Conservation (phyloP, 345 rosid species). For the Acer campestre region DNA sequence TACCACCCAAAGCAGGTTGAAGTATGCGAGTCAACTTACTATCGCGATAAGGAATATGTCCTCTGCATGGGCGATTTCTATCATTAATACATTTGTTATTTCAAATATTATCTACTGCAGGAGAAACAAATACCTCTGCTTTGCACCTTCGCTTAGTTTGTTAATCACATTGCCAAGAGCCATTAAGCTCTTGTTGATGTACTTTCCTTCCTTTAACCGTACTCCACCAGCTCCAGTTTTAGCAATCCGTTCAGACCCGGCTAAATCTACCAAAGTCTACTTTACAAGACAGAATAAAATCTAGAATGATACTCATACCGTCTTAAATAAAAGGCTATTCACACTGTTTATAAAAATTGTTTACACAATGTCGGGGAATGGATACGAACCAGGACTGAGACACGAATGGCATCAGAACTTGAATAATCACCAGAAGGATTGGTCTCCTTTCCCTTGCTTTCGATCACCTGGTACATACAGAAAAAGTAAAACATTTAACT, state of each 20-base stretch:
- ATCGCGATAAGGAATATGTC: slow-evolving; percentile 96
- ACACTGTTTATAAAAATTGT: background rate
- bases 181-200: slow-evolving; percentile 97
- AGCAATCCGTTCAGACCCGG: slow-evolving; percentile 92
- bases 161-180: slow-evolving; percentile 94
- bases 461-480: slow-evolving; percentile 67
- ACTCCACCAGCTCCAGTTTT: slow-evolving; percentile 96
- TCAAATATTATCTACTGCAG: background rate
- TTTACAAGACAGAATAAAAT: slow-evolving; percentile 22
- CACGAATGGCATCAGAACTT: slow-evolving; percentile 73
- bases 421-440: slow-evolving; percentile 35
- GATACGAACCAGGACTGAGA: slow-evolving; percentile 77
- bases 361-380: background rate
- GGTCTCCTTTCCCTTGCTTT: slow-evolving; percentile 71
- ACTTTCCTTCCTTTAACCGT: slow-evolving; percentile 88
- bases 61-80: slow-evolving; percentile 47
- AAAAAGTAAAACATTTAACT: slow-evolving; percentile 1
- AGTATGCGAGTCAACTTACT: slow-evolving; percentile 98
- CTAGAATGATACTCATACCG: background rate
- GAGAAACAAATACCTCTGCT: slow-evolving; percentile 59
- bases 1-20: slow-evolving; percentile 98
- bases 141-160: slow-evolving; percentile 81
- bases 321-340: background rate
- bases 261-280: slow-evolving; percentile 93
- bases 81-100: slow-evolving; percentile 9